These are phyloP conservation scores for Phaseolus lunatus DNA, from an alignment of 306 rosid species.

Conservation along the genomic window DNA sequence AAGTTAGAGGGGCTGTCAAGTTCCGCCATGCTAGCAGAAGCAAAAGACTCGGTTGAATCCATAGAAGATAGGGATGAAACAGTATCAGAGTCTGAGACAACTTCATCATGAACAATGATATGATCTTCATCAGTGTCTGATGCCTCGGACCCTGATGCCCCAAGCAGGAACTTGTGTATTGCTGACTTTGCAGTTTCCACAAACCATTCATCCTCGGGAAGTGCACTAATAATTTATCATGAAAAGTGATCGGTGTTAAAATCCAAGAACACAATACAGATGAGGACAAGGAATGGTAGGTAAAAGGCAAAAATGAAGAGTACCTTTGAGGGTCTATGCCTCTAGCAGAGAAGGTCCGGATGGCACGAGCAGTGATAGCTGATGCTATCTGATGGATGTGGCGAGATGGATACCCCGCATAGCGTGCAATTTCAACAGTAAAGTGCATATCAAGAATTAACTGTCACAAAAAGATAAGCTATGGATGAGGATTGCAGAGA, in stretches of 20 bases:
- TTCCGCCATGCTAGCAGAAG: constrained; percentile 95
- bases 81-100: constrained; percentile 70
- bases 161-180: constrained; percentile 74
- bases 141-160: constrained; percentile 79
- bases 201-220: constrained; percentile 96
- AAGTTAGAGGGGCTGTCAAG: constrained; percentile 81
- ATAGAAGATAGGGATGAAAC: constrained; percentile 76
- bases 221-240: constrained; percentile 61
- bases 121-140: constrained; percentile 84
- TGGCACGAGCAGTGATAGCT: constrained; percentile 89
- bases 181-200: constrained; percentile 90
- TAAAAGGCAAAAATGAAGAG: constrained; percentile 40
- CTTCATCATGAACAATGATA: constrained; percentile 59
- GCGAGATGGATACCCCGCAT: constrained; percentile 90
- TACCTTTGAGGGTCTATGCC: constrained; percentile 88
- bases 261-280: constrained; percentile 20
- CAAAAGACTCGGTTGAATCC: constrained; percentile 86
- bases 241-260: constrained; percentile 42
- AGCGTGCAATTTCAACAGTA: constrained; percentile 93
- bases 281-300: constrained; percentile 32
- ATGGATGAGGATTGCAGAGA: constrained; percentile 34
- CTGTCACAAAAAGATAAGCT: constrained; percentile 59
- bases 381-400: constrained; percentile 91
- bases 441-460: constrained; percentile 98
- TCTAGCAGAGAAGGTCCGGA: constrained; percentile 85